Evolutionary conservation across 2,329 filamentous ascomycete species (phyloP), one percentile per base, ranked within the genome.

Genomic region (Davidsoniella eucalypti): DNA sequence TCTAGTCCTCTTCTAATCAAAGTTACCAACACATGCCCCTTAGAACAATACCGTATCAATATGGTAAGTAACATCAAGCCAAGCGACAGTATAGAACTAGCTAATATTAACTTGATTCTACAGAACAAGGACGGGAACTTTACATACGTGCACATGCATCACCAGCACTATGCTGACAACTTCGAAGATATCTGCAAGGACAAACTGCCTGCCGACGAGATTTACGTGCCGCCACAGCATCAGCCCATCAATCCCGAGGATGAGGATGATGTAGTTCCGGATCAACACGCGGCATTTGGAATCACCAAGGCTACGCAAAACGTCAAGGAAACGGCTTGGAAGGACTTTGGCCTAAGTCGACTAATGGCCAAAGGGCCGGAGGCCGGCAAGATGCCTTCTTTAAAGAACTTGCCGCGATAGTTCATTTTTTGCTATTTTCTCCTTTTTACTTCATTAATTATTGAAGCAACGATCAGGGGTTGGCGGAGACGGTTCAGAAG

Each of bases 171-270:
- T 65, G 83, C 82, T 50, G 84, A 88, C 65, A 76, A 87, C 55
- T 82, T 88, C 57, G 85, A 90, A 62, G 79, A 82, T 62, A 82
- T 83, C 60, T 81, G 77, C 71, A 76, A 75, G 61, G 78, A 82
- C 66, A 75, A 72, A 59, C 73, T 84, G 42, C 79, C 80, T n/a
- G 69, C 73, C 54, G 85, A 92, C 65, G 83, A 88, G 51, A 84
- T 92, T 61, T 84, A 84, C 63, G 82, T 93, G n/a, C 78, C 82
- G 33, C 78, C 78, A 6, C 77, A 86, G 55, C 78, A 87, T 61
- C 84, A 87, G 62, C 86, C 85, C 39, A 72, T 87, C 60, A 90
- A 92, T 61, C 85, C 86, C 0, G 85, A 92, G 64, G 85, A 92
- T 62, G 84, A 92, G 65, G 86, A 92, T 60, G 85, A 92, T 60